phyloP scores from a whole-genome alignment of 2,329 filamentous ascomycete species.

The Colletotrichum sp. region DNA sequence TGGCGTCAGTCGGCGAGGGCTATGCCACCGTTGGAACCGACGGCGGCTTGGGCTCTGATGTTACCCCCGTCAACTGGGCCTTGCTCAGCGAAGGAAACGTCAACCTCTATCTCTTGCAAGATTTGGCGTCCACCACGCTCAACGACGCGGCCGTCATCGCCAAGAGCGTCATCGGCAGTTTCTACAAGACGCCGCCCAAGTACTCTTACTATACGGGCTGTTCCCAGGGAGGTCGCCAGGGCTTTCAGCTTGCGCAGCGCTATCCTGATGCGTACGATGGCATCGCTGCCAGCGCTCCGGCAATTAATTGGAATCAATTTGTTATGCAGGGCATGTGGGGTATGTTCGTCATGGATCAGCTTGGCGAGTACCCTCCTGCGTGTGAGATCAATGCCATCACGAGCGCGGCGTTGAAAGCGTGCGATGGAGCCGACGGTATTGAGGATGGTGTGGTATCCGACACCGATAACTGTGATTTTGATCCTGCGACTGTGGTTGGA shows the following conservation, averaged over 20 bases:
- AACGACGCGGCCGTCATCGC: neutral
- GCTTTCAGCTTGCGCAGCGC: neutral
- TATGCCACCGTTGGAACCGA: neutral
- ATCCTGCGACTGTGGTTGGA: neutral
- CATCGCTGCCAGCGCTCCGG: neutral
- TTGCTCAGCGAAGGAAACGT: neutral
- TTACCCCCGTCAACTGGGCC: neutral
- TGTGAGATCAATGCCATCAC: neutral
- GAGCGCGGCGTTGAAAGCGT: neutral
- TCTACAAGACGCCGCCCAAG: neutral
- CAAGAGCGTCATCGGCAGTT: neutral
- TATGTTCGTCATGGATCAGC: neutral
- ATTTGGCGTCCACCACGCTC: neutral
- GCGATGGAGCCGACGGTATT: neutral
- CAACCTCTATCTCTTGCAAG: neutral
- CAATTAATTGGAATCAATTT: neutral
- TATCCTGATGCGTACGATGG: neutral
- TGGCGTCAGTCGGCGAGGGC: neutral
- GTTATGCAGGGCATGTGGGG: neutral
- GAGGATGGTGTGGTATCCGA: neutral
- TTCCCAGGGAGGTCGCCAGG: neutral
- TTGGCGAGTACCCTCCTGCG: neutral
- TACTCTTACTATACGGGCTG: neutral
- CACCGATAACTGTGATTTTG: neutral
- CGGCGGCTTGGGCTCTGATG: neutral